Base-by-base conservation (phyloP, 2,329 filamentous ascomycete species). In the Exophiala oligosperma region DNA sequence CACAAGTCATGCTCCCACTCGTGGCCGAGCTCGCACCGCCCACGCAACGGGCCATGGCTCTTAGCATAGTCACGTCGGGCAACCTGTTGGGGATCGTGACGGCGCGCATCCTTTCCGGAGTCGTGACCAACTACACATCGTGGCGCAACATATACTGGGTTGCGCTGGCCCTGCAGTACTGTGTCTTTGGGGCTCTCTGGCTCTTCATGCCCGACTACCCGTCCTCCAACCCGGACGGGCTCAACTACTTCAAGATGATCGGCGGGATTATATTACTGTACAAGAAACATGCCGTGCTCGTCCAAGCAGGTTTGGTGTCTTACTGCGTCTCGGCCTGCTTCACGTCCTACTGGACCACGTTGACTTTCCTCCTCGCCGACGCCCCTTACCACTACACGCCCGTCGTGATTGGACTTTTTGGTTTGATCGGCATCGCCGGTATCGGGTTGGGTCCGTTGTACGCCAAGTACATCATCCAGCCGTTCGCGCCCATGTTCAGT, bases 101-200 rank as follows among this genome's bases (percentile, higher is more conserved):
- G 54, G 91, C 90, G 0, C 85, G 91, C 1, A 77, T 93, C 0
- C 80, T 94, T 1, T 87, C 89, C 0, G 90, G 91, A 1, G 84
- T 91, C 26, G 80, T 93, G 28, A 84, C 89, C 0, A 84, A 91
- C 66, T 92, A 84, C 68, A 86, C 85, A 0, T 79, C 81, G 62
- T 94, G 91, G 91, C 81, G 90, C 24, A 84, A 83, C 58, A 85
- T 93, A 6, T 94, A 92, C 76, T 93, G 89, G 88, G 77, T 92
- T 60, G 82, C 88, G 0, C 82, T 92, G 4, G 89, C 80, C 0
- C 76, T 90, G 0, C 90, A 94, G 72, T 87, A 84, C 66, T 68
- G 84, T 7, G 86, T 93, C 61, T 81, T 87, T 56, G 63, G 76
- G 5, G 73, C 87, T 0, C 81, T 93, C 4, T 92, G 84, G 76